These are phyloP conservation scores for Cladochytrium replicatum DNA, from an alignment of 192 early-diverging fungal species.

Conservation along the genomic window DNA sequence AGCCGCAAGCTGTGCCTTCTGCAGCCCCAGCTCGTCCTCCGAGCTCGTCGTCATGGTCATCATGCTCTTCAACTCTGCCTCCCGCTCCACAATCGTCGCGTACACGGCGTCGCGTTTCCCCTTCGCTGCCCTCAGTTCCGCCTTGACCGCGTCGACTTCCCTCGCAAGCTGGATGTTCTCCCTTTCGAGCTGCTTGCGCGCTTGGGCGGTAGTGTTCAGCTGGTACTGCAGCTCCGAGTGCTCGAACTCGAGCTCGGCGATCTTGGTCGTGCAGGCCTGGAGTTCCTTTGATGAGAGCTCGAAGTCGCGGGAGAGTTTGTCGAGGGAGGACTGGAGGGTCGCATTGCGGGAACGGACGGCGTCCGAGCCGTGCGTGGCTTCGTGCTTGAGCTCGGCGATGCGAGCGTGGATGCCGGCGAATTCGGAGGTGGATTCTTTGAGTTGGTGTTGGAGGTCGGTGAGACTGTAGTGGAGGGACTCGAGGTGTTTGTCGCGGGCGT, in stretches of 20 bases:
- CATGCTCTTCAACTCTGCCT: constrained; percentile 15
- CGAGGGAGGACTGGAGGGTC: constrained; percentile 39
- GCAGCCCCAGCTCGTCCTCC: not conserved
- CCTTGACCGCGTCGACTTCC: constrained; percentile 23
- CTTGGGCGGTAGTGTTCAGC: constrained; percentile 40
- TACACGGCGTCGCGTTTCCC: constrained; percentile 8
- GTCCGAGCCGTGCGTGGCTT: constrained; percentile 41
- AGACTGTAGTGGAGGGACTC: constrained; percentile 12
- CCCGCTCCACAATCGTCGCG: constrained; percentile 12
- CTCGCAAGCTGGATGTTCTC: constrained; percentile 19
- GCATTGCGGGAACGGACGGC: constrained; percentile 33
- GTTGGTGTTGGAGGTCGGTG: constrained; percentile 32
- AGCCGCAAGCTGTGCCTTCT: no score
- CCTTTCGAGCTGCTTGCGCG: constrained; percentile 23
- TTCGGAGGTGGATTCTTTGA: constrained; percentile 42
- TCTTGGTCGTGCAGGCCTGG: constrained; percentile 14
- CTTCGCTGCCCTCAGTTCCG: constrained; percentile 21
- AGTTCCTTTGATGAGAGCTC: constrained; percentile 37
- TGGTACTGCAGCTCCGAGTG: constrained; percentile 37
- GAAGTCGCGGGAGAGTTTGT: constrained; percentile 43
- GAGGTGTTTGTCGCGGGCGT: constrained; percentile 20
- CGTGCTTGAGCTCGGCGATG: constrained; percentile 30
- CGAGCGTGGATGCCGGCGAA: constrained; percentile 41
- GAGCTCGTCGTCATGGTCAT: constrained; percentile 13
- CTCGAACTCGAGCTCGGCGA: constrained; percentile 45